Conservation (phyloP, 164 flowering plant species). For the Saururus chinensis region DNA sequence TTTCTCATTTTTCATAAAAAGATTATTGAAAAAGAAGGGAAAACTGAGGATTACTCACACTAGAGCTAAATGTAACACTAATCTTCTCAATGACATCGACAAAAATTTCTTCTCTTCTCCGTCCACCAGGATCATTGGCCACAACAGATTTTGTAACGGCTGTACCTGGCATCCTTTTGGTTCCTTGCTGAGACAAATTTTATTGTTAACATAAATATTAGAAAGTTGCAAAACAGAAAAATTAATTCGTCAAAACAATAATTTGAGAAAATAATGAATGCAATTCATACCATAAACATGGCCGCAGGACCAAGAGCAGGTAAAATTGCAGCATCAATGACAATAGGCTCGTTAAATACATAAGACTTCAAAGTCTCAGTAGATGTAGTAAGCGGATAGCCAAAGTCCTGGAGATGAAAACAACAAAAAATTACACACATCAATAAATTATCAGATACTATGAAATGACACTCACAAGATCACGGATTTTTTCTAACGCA, state of each 20-base stretch:
- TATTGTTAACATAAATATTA: constrained; percentile 4
- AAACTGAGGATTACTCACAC: constrained; percentile 42
- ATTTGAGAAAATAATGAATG: background rate
- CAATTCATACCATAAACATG: constrained; percentile 65
- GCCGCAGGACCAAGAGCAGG: constrained; percentile 85
- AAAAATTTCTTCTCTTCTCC: constrained; percentile 91
- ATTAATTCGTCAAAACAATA: background rate
- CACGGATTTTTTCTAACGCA: background rate
- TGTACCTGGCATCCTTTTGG: constrained; percentile 92
- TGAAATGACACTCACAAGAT: background rate
- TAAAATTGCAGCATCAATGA: constrained; percentile 64
- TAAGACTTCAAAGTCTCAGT: constrained; percentile 87
- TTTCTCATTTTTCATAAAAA: background rate
- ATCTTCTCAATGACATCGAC: constrained; percentile 93
- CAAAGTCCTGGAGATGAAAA: constrained; percentile 63
- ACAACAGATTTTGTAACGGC: constrained; percentile 96
- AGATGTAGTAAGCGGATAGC: constrained; percentile 91
- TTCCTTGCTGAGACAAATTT: constrained; percentile 64
- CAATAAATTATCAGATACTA: background rate
- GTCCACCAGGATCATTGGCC: constrained; percentile 84
- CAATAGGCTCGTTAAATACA: constrained; percentile 89
- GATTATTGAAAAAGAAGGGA: background rate
- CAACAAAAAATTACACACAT: background rate
- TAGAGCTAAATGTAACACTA: constrained; percentile 89
- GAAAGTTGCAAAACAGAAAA: background rate